These are phyloP conservation scores for Artemisia annua DNA, from an alignment of 129 eudicot genomes.

Conservation along the genomic window DNA sequence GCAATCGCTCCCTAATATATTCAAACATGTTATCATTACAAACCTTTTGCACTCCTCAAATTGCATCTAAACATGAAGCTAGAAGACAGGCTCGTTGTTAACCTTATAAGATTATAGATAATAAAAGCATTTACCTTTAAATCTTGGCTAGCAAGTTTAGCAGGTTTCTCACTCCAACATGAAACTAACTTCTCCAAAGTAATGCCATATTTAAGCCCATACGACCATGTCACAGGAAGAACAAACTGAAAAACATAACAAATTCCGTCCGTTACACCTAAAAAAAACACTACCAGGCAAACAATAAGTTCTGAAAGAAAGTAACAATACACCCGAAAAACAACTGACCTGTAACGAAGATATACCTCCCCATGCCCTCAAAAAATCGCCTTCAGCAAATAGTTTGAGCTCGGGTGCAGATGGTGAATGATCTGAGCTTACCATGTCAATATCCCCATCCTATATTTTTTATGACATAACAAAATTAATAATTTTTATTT, in stretches of 20 bases:
- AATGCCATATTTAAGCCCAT: constrained; percentile 77
- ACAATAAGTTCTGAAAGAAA: not conserved
- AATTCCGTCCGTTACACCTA: not conserved
- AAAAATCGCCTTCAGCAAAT: constrained; percentile 76
- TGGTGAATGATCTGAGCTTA: constrained; percentile 99
- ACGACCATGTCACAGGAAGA: constrained; percentile 94
- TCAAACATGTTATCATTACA: not conserved
- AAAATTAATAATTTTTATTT: too few species aligned
- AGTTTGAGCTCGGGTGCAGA: constrained; percentile 88
- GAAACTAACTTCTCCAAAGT: constrained; percentile 75
- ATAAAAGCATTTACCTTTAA: constrained; percentile 42
- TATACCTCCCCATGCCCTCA: constrained; percentile 99
- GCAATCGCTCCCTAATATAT: constrained; percentile 73
- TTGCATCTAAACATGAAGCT: not conserved
- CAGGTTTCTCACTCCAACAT: constrained; percentile 99
- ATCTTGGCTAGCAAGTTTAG: constrained; percentile 84
- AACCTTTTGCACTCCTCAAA: not conserved
- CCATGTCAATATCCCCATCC: constrained; percentile 91
- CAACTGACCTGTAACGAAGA: constrained; percentile 85
- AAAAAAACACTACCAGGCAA: not conserved
- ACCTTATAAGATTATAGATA: not conserved
- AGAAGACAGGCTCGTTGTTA: not conserved
- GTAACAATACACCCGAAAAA: not conserved
- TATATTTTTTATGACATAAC: constrained; percentile 21
- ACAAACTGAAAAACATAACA: constrained; percentile 56